Conservation (phyloP, 257 asterid species). For the Asclepias syriaca region DNA sequence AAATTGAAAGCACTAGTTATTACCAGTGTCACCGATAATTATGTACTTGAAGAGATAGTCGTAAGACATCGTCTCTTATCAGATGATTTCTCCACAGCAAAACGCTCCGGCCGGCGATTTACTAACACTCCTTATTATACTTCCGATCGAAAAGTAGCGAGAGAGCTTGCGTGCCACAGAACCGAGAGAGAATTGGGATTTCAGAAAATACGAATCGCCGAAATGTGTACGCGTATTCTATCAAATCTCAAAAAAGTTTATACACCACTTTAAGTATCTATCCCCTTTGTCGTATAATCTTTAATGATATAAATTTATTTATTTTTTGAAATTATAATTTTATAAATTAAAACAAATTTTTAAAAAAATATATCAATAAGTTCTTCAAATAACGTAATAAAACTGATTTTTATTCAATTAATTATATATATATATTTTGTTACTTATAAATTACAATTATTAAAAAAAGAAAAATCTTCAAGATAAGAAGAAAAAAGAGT, state of each 20-base stretch:
- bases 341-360: too few species aligned
- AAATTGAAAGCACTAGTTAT: background rate
- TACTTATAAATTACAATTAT: too few species aligned
- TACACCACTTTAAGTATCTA: background rate
- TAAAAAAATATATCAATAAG: too few species aligned
- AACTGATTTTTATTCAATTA: too few species aligned
- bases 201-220: background rate
- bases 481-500: background rate
- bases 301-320: too few species aligned
- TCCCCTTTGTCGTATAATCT: background rate
- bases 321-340: too few species aligned
- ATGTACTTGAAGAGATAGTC: constrained; percentile 78
- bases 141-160: background rate
- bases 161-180: background rate
- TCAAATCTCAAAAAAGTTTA: background rate
- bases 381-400: too few species aligned
- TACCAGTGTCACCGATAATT: constrained; percentile 78
- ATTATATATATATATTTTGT: too few species aligned
- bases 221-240: too few species aligned
- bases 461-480: too few species aligned
- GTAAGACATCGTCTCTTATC: constrained; percentile 45
- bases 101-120: background rate
- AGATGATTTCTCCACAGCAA: background rate
- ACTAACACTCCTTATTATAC: background rate
- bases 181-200: background rate